Evolutionary conservation across 1,139 yeast species (phyloP).

Genomic region (Ogataea hybrid): DNA sequence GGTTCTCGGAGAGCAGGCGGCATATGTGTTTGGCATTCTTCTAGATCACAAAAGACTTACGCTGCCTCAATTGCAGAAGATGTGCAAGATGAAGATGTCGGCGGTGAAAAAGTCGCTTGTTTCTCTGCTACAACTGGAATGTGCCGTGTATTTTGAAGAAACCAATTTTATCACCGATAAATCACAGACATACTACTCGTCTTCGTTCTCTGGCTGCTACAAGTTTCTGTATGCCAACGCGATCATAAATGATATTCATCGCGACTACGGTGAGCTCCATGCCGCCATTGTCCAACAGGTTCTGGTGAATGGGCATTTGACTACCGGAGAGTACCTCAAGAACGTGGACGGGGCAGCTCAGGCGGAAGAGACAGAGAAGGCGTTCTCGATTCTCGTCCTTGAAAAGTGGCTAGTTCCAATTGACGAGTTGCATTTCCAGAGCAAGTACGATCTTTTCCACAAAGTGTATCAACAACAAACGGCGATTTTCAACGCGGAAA

Average conservation of each 20-base stretch:
- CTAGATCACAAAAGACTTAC: slow-evolving; percentile 60
- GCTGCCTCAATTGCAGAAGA: slow-evolving; percentile 44
- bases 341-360: slow-evolving; percentile 20
- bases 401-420: slow-evolving; percentile 63
- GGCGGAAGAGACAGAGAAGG: slow-evolving; percentile 31
- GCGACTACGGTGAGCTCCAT: slow-evolving; percentile 39
- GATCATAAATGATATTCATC: slow-evolving; percentile 55
- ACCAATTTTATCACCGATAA: slow-evolving; percentile 37
- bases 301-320: slow-evolving; percentile 59
- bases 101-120: slow-evolving; percentile 58
- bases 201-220: slow-evolving; percentile 64
- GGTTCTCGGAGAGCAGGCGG: slow-evolving; percentile 65
- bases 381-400: slow-evolving; percentile 40
- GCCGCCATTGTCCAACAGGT: slow-evolving; percentile 78
- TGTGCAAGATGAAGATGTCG: slow-evolving; percentile 41
- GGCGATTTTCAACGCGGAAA: slow-evolving; percentile 42
- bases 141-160: slow-evolving; percentile 54
- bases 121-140: slow-evolving; percentile 62
- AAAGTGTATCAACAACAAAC: slow-evolving; percentile 52
- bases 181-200: slow-evolving; percentile 46
- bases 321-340: slow-evolving; percentile 55
- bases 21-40: slow-evolving; percentile 50
- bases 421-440: slow-evolving; percentile 38
- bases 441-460: slow-evolving; percentile 58
- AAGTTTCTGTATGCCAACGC: slow-evolving; percentile 75